phyloP scores from a whole-genome alignment of 495 filamentous ascomycete genomes.

The Ramalina peruviana region DNA sequence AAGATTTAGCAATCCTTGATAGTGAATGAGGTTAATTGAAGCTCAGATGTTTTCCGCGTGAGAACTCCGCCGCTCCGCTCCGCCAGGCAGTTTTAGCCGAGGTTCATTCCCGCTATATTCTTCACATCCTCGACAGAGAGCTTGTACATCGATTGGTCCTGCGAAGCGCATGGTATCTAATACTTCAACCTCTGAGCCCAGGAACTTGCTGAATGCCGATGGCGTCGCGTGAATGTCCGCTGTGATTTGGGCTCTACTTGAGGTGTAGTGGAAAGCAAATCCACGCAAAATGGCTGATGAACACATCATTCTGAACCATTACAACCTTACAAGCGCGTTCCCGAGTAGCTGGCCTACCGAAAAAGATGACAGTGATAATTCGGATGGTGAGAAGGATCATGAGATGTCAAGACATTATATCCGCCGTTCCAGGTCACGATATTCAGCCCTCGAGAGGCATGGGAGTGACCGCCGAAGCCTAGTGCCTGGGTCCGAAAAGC shows the following conservation, averaged over 20 bases:
- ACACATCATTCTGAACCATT: constrained; percentile 70
- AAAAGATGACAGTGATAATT: constrained; percentile 56
- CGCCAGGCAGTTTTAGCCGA: background rate
- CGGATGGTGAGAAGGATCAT: constrained; percentile 45
- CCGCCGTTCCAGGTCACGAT: constrained; percentile 59
- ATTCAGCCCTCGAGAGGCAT: constrained; percentile 66
- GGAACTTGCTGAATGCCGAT: no score
- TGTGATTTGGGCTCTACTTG: background rate
- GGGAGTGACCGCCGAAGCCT: constrained; percentile 50
- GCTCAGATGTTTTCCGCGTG: no score
- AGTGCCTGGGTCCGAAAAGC: constrained; percentile 55
- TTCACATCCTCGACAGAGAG: background rate
- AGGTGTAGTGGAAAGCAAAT: no score
- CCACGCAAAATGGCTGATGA: constrained; percentile 47
- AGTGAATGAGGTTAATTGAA: no score
- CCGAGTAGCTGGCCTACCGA: constrained; percentile 79
- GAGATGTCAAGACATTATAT: constrained; percentile 29
- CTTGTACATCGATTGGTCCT: background rate
- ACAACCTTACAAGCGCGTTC: constrained; percentile 66
- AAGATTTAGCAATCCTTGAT: no score
- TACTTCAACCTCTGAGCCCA: no score
- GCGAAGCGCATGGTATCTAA: background rate
- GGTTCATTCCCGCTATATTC: constrained; percentile 3
- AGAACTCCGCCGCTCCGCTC: no score
- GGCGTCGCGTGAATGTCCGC: background rate